Evolutionary conservation across 2,329 filamentous ascomycete species (phyloP).

Genomic region (Reticulascus tulasneorum): DNA sequence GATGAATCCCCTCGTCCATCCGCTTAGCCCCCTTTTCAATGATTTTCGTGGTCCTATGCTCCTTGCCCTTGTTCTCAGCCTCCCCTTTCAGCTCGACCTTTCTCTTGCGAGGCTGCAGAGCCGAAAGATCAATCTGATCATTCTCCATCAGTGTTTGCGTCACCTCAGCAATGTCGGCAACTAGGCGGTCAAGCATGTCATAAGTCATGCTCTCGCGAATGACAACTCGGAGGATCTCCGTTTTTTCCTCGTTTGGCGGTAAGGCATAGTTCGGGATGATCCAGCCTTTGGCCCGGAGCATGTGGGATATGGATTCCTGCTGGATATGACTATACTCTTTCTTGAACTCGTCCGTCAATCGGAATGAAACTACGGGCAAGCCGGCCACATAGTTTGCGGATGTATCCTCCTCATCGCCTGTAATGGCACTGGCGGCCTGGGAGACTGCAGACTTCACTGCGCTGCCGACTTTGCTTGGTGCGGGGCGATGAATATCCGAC

Average conservation of each 20-base stretch:
- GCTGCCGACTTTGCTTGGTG: slow-evolving; percentile 25
- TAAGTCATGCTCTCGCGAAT: slow-evolving; percentile 64
- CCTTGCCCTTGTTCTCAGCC: slow-evolving; percentile 5
- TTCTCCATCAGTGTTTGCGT: slow-evolving; percentile 55
- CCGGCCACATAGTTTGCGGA: slow-evolving; percentile 61
- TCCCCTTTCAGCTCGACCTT: slow-evolving; percentile 8
- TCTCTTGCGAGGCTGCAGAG: slow-evolving; percentile 6
- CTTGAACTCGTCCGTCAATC: slow-evolving; percentile 57
- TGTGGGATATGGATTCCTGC: slow-evolving; percentile 58
- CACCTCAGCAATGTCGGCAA: slow-evolving; percentile 56
- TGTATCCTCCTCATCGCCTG: slow-evolving; percentile 35
- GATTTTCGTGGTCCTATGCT: background rate
- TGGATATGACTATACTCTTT: slow-evolving; percentile 58
- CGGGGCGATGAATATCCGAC: slow-evolving; percentile 61
- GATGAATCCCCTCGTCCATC: slow-evolving; percentile 23
- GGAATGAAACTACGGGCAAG: slow-evolving; percentile 65
- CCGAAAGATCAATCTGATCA: slow-evolving; percentile 14
- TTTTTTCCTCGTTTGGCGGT: slow-evolving; percentile 57
- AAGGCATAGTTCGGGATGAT: slow-evolving; percentile 69
- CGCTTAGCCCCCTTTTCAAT: slow-evolving; percentile 2
- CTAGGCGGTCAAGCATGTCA: slow-evolving; percentile 61
- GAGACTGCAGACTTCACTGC: slow-evolving; percentile 4
- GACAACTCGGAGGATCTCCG: slow-evolving; percentile 64
- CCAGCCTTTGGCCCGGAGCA: slow-evolving; percentile 64
- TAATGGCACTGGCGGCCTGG: slow-evolving; percentile 34